Evolutionary conservation across 768 basidiomycete genomes (phyloP), one percentile per base, ranked within the genome.

Genomic region (Amanita rubescens): DNA sequence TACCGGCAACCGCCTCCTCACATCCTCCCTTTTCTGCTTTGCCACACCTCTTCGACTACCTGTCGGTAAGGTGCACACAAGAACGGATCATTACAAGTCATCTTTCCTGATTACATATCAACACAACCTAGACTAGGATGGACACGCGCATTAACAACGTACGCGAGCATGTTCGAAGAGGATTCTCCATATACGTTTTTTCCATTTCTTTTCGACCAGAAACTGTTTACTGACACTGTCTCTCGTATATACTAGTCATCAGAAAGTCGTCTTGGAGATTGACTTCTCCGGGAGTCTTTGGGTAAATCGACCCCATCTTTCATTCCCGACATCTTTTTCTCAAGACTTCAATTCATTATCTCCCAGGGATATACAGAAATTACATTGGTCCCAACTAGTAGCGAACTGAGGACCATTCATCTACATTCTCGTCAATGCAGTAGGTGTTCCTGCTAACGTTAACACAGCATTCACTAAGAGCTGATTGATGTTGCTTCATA

Each of bases 181-280:
- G 90, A 62, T 92, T 93, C 79, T 78, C 85, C 65, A 84, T 92
- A 91, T 92, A 87, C 81, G 90, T 90, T 62, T 63, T 63, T 62
- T 72, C 62, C 52, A 57, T 54, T 67, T 55, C 53, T 43, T 51
- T 54, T 58, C 53, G 30, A 43, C 49, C 49, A 37, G 43, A 43
- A 46, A 9, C 14, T 35, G 48, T 35, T 30, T 37, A 22, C 47
- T 51, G 51, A 81, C 66, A 73, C 67, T 49, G 3, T 6, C 57
- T 67, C 62, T 65, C 62, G 68, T 76, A 67, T 85, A 67, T 84
- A 92, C 87, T 84, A 90, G 87, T 71, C 90, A 95, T 72, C 95
- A 97, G 79, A 92, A 92, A 67, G 94, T 96, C 48, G 89, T 90
- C 57, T 74, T 97, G 60, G 92, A 95, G 72, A 83, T 97, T 57